Conservation (phyloP, 2,329 filamentous ascomycete species). For the Berkeleyomyces basicola region DNA sequence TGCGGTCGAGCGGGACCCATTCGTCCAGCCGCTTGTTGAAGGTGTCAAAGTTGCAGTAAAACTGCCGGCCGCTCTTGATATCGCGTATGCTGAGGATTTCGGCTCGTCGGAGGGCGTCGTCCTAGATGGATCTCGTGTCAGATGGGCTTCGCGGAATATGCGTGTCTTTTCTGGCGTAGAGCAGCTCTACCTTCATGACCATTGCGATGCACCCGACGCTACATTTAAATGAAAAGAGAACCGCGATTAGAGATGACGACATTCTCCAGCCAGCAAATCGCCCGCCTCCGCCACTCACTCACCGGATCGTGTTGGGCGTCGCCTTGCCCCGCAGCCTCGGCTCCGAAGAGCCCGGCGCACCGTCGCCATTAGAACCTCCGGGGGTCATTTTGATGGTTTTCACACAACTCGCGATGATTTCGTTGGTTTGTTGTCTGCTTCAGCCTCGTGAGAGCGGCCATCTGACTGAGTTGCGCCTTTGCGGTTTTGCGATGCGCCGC, state of each 20-base stretch:
- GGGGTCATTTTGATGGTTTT: constrained; percentile 6
- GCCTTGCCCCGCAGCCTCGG: constrained; percentile 60
- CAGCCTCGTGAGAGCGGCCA: constrained; percentile 1
- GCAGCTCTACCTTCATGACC: constrained; percentile 31
- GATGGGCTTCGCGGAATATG: not conserved
- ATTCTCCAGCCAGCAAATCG: not conserved
- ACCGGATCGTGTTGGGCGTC: constrained; percentile 70
- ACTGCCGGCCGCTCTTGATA: constrained; percentile 72
- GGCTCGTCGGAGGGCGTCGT: constrained; percentile 75
- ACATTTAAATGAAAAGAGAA: not conserved
- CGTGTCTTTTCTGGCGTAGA: not conserved
- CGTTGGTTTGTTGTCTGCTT: not conserved
- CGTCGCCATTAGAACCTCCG: constrained; percentile 27
- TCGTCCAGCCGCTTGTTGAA: constrained; percentile 82
- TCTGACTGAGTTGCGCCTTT: not conserved
- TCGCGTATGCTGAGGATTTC: constrained; percentile 93
- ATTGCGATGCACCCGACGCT: constrained; percentile 42
- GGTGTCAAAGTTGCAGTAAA: constrained; percentile 95
- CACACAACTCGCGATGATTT: not conserved
- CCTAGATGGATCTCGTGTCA: constrained; percentile 21
- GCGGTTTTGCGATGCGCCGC: constrained; percentile 1
- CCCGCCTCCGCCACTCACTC: constrained; percentile 21
- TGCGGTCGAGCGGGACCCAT: constrained; percentile 70
- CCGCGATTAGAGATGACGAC: not conserved
- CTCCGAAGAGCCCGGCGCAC: constrained; percentile 38